A percentile compares a stretch with the other conserved stretches of the same genome.
phyloP scores from a whole-genome alignment of 2,329 filamentous ascomycete genomes.

The Cercospora sojina region DNA sequence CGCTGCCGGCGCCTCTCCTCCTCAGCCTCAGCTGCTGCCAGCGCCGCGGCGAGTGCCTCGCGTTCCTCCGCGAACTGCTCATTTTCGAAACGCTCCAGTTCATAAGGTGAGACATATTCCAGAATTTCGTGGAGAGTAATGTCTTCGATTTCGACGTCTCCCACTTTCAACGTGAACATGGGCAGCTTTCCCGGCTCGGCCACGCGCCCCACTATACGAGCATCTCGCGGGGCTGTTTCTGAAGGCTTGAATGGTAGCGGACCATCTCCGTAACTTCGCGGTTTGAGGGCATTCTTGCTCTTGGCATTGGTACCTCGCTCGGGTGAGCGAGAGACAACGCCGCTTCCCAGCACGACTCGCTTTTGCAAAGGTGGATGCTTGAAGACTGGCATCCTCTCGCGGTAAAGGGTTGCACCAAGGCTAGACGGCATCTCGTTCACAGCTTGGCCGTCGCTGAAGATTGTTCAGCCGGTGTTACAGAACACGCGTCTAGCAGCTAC shows the following conservation, averaged over 20 bases:
- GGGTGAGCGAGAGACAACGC: constrained; percentile 5
- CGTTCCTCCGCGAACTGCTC: constrained; percentile 33
- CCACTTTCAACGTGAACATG: constrained; percentile 34
- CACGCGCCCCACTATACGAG: constrained; percentile 31
- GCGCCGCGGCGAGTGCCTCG: constrained; percentile 24
- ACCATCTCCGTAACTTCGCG: constrained; percentile 20
- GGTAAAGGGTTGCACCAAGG: neutral
- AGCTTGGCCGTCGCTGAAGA: neutral
- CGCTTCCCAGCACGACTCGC: constrained; percentile 2
- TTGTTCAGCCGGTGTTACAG: neutral
- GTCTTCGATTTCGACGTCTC: constrained; percentile 28
- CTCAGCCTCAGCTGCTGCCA: constrained; percentile 28
- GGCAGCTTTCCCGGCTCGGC: constrained; percentile 20
- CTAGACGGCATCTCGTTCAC: constrained; percentile 9
- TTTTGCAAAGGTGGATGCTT: constrained; percentile 1
- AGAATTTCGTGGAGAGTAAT: constrained; percentile 35
- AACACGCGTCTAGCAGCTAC: neutral
- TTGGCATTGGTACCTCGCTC: constrained; percentile 1
- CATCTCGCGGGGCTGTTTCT: constrained; percentile 30
- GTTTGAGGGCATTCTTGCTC: constrained; percentile 7
- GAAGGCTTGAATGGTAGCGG: constrained; percentile 32
- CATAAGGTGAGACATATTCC: constrained; percentile 38
- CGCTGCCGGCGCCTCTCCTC: constrained; percentile 18
- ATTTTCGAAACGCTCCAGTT: constrained; percentile 39
- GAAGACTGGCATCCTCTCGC: neutral